A percentile compares a stretch with the other conserved stretches of the same genome.
Conservation (phyloP, 139 green algal species). For the Microglena sp. region DNA sequence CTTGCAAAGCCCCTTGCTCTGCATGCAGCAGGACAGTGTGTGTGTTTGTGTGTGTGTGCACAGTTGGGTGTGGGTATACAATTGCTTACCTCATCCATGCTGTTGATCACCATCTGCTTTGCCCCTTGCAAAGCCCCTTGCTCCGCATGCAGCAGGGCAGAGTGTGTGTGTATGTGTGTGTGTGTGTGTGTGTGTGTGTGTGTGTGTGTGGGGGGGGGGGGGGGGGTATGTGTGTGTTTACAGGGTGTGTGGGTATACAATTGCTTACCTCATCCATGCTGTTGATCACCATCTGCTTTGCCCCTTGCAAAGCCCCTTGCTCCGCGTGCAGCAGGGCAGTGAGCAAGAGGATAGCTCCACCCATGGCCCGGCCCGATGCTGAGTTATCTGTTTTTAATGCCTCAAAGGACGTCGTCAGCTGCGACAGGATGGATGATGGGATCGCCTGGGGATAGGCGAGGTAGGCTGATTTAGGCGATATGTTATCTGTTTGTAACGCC, state of each 20-base stretch:
- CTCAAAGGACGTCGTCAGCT: too few species aligned
- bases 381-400: too few species aligned
- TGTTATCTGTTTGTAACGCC: too few species aligned
- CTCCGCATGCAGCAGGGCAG: neutral
- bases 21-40: neutral
- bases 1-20: neutral
- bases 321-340: neutral
- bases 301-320: neutral
- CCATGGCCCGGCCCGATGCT: too few species aligned
- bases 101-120: neutral
- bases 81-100: neutral
- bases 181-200: conserved; percentile 7
- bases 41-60: conserved; percentile 6
- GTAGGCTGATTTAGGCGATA: too few species aligned
- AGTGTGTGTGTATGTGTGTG: too few species aligned
- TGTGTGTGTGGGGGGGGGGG: neutral
- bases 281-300: neutral
- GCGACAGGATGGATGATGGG: too few species aligned
- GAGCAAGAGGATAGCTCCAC: too few species aligned
- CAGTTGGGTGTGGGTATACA: neutral
- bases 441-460: too few species aligned
- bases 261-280: neutral
- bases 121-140: neutral
- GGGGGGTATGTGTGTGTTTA: too few species aligned
- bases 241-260: conserved; percentile 1